phyloP scores from a whole-genome alignment of 495 filamentous ascomycete genomes.

The Xylaria bambusicola region DNA sequence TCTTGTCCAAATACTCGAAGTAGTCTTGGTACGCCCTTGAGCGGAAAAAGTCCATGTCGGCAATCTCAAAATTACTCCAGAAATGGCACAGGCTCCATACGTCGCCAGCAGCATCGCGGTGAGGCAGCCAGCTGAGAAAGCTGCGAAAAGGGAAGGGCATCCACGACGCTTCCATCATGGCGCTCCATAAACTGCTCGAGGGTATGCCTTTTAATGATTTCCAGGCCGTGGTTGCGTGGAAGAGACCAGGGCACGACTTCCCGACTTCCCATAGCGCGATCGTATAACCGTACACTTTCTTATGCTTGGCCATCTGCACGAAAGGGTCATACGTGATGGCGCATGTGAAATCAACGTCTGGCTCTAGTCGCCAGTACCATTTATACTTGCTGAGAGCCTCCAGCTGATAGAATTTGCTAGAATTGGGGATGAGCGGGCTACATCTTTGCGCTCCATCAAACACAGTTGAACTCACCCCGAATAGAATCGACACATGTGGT shows the following conservation, averaged over 20 bases:
- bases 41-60: slow-evolving; percentile 48
- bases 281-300: slow-evolving; percentile 47
- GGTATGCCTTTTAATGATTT: slow-evolving; percentile 33
- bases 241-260: slow-evolving; percentile 43
- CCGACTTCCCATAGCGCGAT: slow-evolving; percentile 45
- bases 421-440: slow-evolving; percentile 8
- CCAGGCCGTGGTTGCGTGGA: slow-evolving; percentile 36
- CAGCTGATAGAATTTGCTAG: slow-evolving; percentile 58
- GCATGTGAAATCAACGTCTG: slow-evolving; percentile 44
- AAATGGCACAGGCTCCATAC: slow-evolving; percentile 48
- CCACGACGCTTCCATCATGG: slow-evolving; percentile 34
- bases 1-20: slow-evolving; percentile 44
- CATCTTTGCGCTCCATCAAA: not conserved
- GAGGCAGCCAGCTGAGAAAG: slow-evolving; percentile 34
- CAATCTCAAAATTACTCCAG: slow-evolving; percentile 52
- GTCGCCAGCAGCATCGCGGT: slow-evolving; percentile 30
- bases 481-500: slow-evolving; percentile 98
- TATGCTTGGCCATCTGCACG: slow-evolving; percentile 45
- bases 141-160: slow-evolving; percentile 33
- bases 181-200: slow-evolving; percentile 30
- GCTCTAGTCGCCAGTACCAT: slow-evolving; percentile 48
- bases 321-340: slow-evolving; percentile 50
- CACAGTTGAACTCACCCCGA: slow-evolving; percentile 67
- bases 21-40: slow-evolving; percentile 42
- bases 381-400: slow-evolving; percentile 35